These are phyloP conservation scores for Leccinum longicurvipes DNA, from an alignment of 768 basidiomycete genomes.

Conservation along the genomic window DNA sequence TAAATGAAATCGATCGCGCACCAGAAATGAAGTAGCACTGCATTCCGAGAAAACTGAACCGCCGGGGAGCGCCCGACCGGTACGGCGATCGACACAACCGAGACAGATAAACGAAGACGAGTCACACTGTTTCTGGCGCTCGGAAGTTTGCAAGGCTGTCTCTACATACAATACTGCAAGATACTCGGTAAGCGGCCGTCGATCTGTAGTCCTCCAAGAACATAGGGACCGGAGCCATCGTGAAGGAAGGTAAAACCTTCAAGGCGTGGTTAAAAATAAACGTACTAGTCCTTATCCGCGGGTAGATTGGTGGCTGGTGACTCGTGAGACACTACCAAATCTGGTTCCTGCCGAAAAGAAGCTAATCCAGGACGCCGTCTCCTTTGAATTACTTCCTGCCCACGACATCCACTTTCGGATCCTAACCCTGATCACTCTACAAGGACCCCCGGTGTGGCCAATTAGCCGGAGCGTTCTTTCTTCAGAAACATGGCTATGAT, in stretches of 20 bases:
- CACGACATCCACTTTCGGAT: not conserved
- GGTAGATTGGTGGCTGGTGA: not conserved
- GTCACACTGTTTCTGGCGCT: not conserved
- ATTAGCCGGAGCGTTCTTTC: conserved; percentile 2
- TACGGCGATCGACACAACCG: conserved; percentile 3
- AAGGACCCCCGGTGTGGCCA: not conserved
- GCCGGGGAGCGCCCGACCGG: conserved; percentile 5
- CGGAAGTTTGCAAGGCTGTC: not conserved
- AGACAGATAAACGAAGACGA: not conserved
- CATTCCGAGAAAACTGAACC: not conserved
- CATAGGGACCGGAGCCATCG: too few relatives aligned
- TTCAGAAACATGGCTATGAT: not conserved
- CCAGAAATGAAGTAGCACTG: conserved; percentile 7
- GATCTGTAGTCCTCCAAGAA: not conserved
- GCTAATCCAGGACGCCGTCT: not conserved
- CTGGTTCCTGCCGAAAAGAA: not conserved
- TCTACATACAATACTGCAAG: not conserved
- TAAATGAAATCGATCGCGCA: not conserved
- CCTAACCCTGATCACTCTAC: not conserved
- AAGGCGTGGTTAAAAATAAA: not conserved
- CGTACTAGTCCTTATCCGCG: not conserved
- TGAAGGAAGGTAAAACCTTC: not conserved
- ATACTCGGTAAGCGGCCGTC: not conserved
- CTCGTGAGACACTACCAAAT: not conserved
- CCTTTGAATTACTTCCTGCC: not conserved